Base-by-base conservation (phyloP, 208 protist genomes). In the Leishmania major region DNA sequence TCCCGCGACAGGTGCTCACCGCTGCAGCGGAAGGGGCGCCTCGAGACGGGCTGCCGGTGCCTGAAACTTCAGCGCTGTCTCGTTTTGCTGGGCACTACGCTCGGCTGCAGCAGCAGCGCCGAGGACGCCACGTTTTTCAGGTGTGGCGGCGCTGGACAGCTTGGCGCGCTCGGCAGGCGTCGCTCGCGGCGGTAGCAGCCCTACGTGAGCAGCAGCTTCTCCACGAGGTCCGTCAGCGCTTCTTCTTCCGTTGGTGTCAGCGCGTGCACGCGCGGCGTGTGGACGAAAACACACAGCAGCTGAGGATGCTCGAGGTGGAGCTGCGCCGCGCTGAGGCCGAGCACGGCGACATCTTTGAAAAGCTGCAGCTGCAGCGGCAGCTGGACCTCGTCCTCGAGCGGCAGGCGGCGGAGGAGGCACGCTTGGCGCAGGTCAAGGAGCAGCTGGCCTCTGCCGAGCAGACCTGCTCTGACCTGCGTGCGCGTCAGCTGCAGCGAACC, bases 271-370 rank as follows among this genome's bases (percentile, higher is more conserved):
- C 84, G 37, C 71, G 84, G 17, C 82, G 80, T 13, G 75, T 93
- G 7, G 69, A 62, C 5, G 76, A 66, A 51, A 79, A 84, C n/a
- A 55, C 69, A 8, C 59, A 62, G 79, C 87, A 89, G 60, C 86
- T 95, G 13, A 69, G 84, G 62, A 76, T 51, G 28, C 81, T 96
- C 1, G 89, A 93, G 62, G 31, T 60, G 37, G 59, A 88, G 28
- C 84, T 97, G 62, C 84, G 84, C 22, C 67, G 85, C 10, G 87
- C 88, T 8, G 93, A 97, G 77, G 83, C 86, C 6, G 87, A 88
- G 7, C 82, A 96, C 85, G 81, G 80, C 13, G 94, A 96, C 76
- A 89, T 96, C 25, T 96, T 97, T 75, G 94, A 97, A 47, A 93
- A 92, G 75, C 77, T 97, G n/a, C 92, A 96, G 77, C 83, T 96